Percentiles rank a stretch among this genome's conserved stretches.
These are phyloP conservation scores for Blastobotrys terrestris DNA, from an alignment of 805 yeast species.

Conservation along the genomic window DNA sequence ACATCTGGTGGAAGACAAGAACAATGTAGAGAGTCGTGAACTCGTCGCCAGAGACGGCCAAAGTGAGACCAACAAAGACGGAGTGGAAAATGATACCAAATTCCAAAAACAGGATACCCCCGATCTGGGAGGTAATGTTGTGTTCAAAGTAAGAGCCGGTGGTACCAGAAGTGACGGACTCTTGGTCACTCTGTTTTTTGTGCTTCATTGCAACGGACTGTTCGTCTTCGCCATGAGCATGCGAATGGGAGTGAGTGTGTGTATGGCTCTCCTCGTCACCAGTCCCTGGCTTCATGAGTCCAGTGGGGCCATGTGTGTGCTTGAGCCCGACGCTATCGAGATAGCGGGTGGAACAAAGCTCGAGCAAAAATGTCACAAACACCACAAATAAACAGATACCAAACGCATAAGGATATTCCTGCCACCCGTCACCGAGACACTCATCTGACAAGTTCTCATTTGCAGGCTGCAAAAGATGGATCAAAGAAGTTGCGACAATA, in stretches of 20 bases:
- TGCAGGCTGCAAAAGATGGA: slow-evolving; percentile 49
- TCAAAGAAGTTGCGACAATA: slow-evolving; percentile 67
- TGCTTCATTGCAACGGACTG: background rate
- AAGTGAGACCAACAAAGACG: slow-evolving; percentile 69
- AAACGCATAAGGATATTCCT: slow-evolving; percentile 51
- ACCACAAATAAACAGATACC: slow-evolving; percentile 47
- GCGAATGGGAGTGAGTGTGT: background rate
- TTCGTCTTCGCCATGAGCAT: background rate
- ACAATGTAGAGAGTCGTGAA: slow-evolving; percentile 65
- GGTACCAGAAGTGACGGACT: background rate
- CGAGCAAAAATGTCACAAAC: slow-evolving; percentile 28
- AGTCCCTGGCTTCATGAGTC: slow-evolving; percentile 1
- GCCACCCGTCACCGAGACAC: slow-evolving; percentile 31
- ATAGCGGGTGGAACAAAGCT: slow-evolving; percentile 15
- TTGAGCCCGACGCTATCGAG: slow-evolving; percentile 13
- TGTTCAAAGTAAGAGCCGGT: background rate
- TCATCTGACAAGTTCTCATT: slow-evolving; percentile 22
- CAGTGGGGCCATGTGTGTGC: slow-evolving; percentile 22
- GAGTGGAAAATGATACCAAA: slow-evolving; percentile 82
- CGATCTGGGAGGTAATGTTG: slow-evolving; percentile 26
- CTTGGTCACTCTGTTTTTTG: background rate
- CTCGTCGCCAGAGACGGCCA: slow-evolving; percentile 74
- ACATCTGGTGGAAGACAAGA: slow-evolving; percentile 52
- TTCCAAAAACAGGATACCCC: slow-evolving; percentile 56
- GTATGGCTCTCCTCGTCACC: background rate